Evolutionary conservation across 768 basidiomycete species (phyloP), one percentile per base, ranked within the genome.

Genomic region (Phaeotremella fagi): DNA sequence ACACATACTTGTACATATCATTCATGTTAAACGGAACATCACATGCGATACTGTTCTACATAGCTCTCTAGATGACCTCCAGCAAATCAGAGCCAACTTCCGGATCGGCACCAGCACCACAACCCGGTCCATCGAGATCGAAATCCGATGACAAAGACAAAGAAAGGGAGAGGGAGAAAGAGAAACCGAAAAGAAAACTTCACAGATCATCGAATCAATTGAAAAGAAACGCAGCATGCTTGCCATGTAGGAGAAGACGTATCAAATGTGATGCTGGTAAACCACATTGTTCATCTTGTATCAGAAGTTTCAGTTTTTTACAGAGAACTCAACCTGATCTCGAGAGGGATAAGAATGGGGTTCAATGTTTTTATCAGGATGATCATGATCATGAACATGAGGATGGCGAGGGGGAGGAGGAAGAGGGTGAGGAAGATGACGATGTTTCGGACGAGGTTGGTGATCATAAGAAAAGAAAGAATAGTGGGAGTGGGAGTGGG

Each of bases 371-470:
- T 28, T 66, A 66, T 26, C 9, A 48, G 4, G 59, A 55, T 23
- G 75, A 55, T 24, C 70, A 66, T 54, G 80, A 78, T 45, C 76
- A 77, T 33, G 71, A 67, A 26, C 64, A 74, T 9, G 75, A 58
- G 22, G 78, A 60, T 18, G n/a, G n/a, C n/a, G 61, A 48, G 45
- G 66, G 58, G 11, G 73, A 55, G 59, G 74, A 26, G 71, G 75
- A 59, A 55, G 65, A 33, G 73, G 76, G 43, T 68, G 67, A 60
- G 45, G 59, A 54, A 7, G 66, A 58, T 50, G 64, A 51, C 51
- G 60, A 52, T n/a, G 71, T 48, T 54, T 11, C 24, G 25, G 25
- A 18, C 25, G 31, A 9, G 28, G 41, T 12, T 16, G 55, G 31
- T 4, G 25, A 27, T 3, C 22, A 35, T 31, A 29, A 24, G 2